These are phyloP conservation scores for Didymella lethalis DNA, from an alignment of 2,329 filamentous ascomycete genomes.

Conservation along the genomic window DNA sequence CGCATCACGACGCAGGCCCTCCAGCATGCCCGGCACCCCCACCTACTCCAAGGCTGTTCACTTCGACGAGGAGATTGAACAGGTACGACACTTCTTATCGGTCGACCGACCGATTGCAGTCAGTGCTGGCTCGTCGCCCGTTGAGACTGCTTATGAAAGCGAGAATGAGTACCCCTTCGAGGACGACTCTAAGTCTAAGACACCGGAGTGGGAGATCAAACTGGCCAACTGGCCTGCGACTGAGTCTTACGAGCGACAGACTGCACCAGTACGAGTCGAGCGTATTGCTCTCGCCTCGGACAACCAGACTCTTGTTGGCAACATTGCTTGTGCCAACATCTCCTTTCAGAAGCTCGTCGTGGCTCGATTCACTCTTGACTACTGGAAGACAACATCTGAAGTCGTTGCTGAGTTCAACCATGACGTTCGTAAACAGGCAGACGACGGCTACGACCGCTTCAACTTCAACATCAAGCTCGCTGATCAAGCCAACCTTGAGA, in stretches of 20 bases:
- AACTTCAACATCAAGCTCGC: constrained; percentile 93
- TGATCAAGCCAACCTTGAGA: constrained; percentile 88
- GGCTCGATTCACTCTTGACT: constrained; percentile 95
- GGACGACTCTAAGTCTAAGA: constrained; percentile 53
- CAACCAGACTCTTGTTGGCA: constrained; percentile 85
- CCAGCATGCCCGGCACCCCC: constrained; percentile 96
- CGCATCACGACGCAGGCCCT: constrained; percentile 80
- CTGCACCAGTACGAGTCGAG: constrained; percentile 79
- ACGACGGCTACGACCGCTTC: constrained; percentile 83
- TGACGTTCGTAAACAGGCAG: constrained; percentile 72
- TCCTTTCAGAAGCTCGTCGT: constrained; percentile 87
- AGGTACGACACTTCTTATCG: constrained; percentile 94
- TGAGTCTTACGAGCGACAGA: constrained; percentile 68
- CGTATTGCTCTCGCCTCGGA: constrained; percentile 86
- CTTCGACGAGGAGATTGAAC: constrained; percentile 95
- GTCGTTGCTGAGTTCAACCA: constrained; percentile 87
- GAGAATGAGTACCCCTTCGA: constrained; percentile 90
- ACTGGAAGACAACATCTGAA: constrained; percentile 98
- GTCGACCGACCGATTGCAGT: constrained; percentile 95
- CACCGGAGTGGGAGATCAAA: constrained; percentile 85
- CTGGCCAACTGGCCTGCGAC: constrained; percentile 79
- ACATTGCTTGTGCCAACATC: constrained; percentile 84
- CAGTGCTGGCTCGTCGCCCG: constrained; percentile 90
- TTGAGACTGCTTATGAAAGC: constrained; percentile 82
- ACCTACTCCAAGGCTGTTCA: constrained; percentile 98